phyloP scores from a whole-genome alignment of 495 filamentous ascomycete species.

The Hypoxylon cercidicola region DNA sequence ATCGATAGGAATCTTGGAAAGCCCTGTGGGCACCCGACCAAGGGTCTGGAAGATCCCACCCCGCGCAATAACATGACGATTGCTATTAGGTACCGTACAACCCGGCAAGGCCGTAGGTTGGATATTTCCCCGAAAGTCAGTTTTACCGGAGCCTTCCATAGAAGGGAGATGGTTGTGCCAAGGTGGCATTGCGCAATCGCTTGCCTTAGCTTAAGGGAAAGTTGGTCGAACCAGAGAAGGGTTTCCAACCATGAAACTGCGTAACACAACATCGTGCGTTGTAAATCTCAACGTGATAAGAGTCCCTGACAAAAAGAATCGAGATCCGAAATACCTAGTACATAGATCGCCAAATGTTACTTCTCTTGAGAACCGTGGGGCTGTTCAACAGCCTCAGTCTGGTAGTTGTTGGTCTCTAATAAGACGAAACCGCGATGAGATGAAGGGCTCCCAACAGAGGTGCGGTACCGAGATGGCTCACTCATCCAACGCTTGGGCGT shows the following conservation, averaged over 20 bases:
- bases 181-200: slow-evolving; percentile 3
- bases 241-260: background rate
- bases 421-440: slow-evolving; percentile 4
- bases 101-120: slow-evolving; percentile 13
- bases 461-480: slow-evolving; percentile 12
- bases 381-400: background rate
- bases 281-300: no score
- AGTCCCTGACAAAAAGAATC: background rate
- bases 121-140: slow-evolving; percentile 1
- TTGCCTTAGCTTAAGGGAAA: background rate
- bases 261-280: no score
- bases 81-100: slow-evolving; percentile 31
- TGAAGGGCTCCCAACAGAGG: slow-evolving; percentile 27
- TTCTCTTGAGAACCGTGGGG: slow-evolving; percentile 27
- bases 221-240: no score
- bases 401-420: no score
- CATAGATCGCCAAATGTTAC: slow-evolving; percentile 9
- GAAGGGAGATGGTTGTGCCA: slow-evolving; percentile 1
- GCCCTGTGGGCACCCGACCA: slow-evolving; percentile 23
- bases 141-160: background rate
- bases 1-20: slow-evolving; percentile 33
- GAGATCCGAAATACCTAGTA: slow-evolving; percentile 1
- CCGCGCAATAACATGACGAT: slow-evolving; percentile 31
- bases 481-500: slow-evolving; percentile 11
- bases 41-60: slow-evolving; percentile 30